Percentiles rank a stretch among this genome's conserved stretches.
phyloP scores from a whole-genome alignment of 2,329 filamentous ascomycete species.

The Epichloe sibirici region DNA sequence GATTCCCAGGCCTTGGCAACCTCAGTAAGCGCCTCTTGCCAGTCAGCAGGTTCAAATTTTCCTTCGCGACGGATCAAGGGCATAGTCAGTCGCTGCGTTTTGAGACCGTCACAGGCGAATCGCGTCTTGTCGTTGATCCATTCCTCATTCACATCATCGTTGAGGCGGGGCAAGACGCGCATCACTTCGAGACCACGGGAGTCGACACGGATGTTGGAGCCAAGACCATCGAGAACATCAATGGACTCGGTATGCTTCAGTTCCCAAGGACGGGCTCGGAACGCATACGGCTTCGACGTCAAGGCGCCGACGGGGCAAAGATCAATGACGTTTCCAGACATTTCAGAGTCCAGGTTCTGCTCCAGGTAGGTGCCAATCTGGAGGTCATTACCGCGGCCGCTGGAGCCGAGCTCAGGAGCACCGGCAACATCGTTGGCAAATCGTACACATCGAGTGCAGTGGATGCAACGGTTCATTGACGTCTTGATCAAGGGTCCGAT shows the following conservation, averaged over 20 bases:
- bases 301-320: constrained; percentile 95
- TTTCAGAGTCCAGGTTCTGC: constrained; percentile 81
- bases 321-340: constrained; percentile 96
- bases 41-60: constrained; percentile 83
- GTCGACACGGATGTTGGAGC: constrained; percentile 90
- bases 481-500: constrained; percentile 97
- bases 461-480: constrained; percentile 99
- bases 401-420: constrained; percentile 87
- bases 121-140: constrained; percentile 99
- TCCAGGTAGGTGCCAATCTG: constrained; percentile 98
- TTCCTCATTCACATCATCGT: constrained; percentile 97
- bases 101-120: constrained; percentile 91
- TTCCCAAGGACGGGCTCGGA: constrained; percentile 94
- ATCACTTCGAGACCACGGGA: constrained; percentile 91
- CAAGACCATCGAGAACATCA: constrained; percentile 84
- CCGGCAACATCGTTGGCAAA: constrained; percentile 97
- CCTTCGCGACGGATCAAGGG: constrained; percentile 79
- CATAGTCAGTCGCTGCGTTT: constrained; percentile 89
- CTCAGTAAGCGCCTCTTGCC: constrained; percentile 90
- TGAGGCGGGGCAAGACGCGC: constrained; percentile 82
- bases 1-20: constrained; percentile 70
- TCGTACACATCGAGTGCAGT: constrained; percentile 94
- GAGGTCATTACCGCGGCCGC: constrained; percentile 89
- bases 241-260: constrained; percentile 92
- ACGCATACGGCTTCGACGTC: constrained; percentile 94